These are phyloP conservation scores for Talaromyces islandicus DNA, from an alignment of 2,329 filamentous ascomycete genomes.

Conservation along the genomic window DNA sequence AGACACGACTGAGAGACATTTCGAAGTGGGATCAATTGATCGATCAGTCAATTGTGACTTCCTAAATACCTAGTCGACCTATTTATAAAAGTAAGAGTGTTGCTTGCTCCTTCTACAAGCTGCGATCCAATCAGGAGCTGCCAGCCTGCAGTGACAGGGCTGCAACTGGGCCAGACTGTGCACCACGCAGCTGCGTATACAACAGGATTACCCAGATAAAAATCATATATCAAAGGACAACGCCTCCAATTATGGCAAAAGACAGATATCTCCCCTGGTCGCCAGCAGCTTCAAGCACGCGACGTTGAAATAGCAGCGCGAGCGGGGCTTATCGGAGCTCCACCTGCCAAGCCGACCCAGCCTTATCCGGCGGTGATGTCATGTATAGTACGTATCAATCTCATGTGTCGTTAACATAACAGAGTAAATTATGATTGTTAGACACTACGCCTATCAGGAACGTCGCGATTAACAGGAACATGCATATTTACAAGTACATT, in stretches of 20 bases:
- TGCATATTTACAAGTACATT: background rate
- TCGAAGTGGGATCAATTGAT: background rate
- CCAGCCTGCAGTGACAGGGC: background rate
- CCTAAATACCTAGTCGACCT: too few species aligned
- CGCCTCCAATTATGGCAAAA: background rate
- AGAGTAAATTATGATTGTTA: background rate
- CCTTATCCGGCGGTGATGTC: background rate
- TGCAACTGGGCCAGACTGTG: background rate
- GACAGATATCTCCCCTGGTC: background rate
- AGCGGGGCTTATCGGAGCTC: background rate
- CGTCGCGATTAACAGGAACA: background rate
- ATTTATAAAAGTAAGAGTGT: too few species aligned
- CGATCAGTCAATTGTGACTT: too few species aligned
- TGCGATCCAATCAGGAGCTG: background rate
- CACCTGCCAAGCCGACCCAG: background rate
- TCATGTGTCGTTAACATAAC: background rate
- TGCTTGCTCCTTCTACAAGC: too few species aligned
- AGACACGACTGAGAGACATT: constrained; percentile 39
- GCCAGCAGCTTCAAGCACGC: background rate
- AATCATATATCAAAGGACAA: background rate
- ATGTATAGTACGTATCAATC: background rate
- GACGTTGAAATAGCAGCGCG: background rate
- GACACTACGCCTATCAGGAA: background rate
- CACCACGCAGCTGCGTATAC: background rate
- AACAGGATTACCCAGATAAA: background rate